These are phyloP conservation scores for Plasmodium falciparum DNA, from an alignment of 169 alveolate species.

Conservation along the genomic window DNA sequence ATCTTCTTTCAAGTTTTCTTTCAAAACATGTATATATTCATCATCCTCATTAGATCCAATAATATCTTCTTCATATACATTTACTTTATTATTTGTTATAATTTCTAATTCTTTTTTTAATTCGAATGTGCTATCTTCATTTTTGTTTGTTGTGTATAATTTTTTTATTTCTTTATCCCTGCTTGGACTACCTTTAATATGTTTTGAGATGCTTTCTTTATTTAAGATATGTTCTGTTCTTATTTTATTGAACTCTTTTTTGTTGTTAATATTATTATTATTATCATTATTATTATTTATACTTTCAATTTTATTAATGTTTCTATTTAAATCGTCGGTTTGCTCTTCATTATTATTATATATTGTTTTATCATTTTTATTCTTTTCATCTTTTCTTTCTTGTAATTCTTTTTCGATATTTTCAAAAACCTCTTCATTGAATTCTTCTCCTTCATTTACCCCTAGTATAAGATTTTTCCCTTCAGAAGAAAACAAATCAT, in stretches of 20 bases:
- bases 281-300: background rate
- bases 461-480: constrained; percentile 8
- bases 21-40: constrained; percentile 34
- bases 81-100: background rate
- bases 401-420: background rate
- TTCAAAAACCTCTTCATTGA: background rate
- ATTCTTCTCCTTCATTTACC: constrained; percentile 12
- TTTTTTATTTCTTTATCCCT: constrained; percentile 10
- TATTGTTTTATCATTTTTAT: background rate
- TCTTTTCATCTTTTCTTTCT: background rate
- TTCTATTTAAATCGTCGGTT: background rate
- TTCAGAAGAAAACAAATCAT: constrained; percentile 3
- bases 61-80: background rate
- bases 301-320: background rate
- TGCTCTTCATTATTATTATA: background rate
- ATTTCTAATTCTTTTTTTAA: background rate
- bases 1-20: constrained; percentile 7
- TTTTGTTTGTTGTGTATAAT: background rate
- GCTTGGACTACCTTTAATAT: background rate
- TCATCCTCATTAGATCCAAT: constrained; percentile 29
- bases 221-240: background rate
- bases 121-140: background rate
- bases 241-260: no score
- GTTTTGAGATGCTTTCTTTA: background rate
- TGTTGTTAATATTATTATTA: background rate